Evolutionary conservation across 148 eudicot genomes (phyloP), one percentile per base, ranked within the genome.

Genomic region (Persicaria maculosa): DNA sequence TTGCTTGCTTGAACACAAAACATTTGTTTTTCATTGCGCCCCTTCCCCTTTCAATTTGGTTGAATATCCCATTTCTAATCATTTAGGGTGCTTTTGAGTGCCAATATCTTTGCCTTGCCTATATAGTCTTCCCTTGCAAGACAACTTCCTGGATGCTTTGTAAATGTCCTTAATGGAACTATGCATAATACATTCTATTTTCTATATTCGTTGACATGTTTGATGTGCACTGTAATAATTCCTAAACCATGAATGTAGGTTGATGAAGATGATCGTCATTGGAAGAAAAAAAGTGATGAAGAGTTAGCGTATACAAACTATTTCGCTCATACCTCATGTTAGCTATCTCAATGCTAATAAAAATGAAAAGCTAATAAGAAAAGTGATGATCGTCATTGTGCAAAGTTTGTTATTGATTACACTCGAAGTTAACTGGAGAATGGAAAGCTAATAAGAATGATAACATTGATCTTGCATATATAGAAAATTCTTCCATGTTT

Each of bases 261-360:
- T 86, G 88, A 84, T 81, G 88, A 85, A 81, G 92, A 91, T 80
- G 93, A 86, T 50, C 71, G 74, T 71, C 85, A 80, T 50, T 72
- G 88, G 85, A 80, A 79, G 71, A 83, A 83, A 81, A 84, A 84
- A 81, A 73, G 65, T 48, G 79, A 82, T 43, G 82, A 86, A 61
- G 81, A 80, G 55, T 77, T 79, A 75, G 87, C 77, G 72, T 79
- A 79, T 86, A 72, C 81, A 69, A 86, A 83, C 78, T 74, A 72
- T 79, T 84, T 88, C 82, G 72, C 85, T 77, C 74, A 79, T 79
- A 50, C 85, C 84, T 76, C 78, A 79, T 84, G 89, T 74, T 85
- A 85, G 68, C 72, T 88, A 46, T 78, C 87, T 80, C 92, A 77
- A 85, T 90, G 88, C 25, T 22, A 22, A 22, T 22, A 22, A 22